Base-by-base conservation (phyloP, 2,329 filamentous ascomycete species). In the Thelonectria discophora region DNA sequence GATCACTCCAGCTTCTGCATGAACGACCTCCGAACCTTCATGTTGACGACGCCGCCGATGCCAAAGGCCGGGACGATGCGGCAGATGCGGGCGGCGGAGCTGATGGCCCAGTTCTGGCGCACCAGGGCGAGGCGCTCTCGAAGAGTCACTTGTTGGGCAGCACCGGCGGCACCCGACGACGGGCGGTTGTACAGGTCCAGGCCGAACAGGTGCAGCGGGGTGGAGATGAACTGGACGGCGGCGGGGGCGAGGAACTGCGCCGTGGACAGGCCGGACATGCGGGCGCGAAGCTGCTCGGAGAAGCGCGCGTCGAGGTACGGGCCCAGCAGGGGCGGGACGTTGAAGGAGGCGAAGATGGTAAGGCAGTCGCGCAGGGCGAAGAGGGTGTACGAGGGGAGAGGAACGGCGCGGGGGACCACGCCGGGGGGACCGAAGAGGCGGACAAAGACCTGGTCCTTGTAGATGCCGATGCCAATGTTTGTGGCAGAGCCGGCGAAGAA, bases 261-360 rank as follows among this genome's bases (percentile, higher is more conserved):
- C 3, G 90, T 68, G 0, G 86, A 88, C 66, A 84, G 78, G n/a
- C 86, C 86, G 18, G 79, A 82, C 30, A 87, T 65, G 37, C 63
- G 67, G 9, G 62, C 65, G 46, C 59, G 65, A 32, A 88, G 76
- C 64, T 85, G 84, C 58, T 83, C 81, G 51, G 74, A 79, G 63
- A 90, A 72, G 27, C 82, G 80, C 17, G 83, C 78, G 13, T 84
- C 86, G 18, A 97, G 79, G 6, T 80, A 77, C 0, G 93, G 92
- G 0, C 91, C 92, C 10, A 97, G 82, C 2, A 95, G 73, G 0
- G 92, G 86, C 0, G 94, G 94, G 2, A 97, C 80, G 74, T 97
- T 97, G 84, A 97, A 98, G 12, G 88, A 92, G 5, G 93, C 93
- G 76, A 96, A 97, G 70, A 97, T 93, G 53, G 94, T 97, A 64